Evolutionary conservation across 306 rosid genomes (phyloP).

Genomic region (Hylodesmum podocarpum): DNA sequence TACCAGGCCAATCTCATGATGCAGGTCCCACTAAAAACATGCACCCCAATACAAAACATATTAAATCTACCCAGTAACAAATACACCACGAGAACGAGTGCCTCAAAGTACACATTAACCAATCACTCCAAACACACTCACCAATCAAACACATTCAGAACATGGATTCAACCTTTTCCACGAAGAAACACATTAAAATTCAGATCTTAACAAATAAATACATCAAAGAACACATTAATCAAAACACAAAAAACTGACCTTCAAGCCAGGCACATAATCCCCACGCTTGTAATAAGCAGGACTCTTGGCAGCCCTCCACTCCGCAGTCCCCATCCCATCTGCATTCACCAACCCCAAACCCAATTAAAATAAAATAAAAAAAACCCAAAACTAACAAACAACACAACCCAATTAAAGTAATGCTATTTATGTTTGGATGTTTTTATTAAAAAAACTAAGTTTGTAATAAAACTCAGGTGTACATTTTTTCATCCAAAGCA

Average conservation of each 20-base stretch:
- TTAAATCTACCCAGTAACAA: not conserved
- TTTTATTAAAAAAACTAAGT: too few species aligned
- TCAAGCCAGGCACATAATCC: constrained; percentile 92
- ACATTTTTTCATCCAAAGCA: too few species aligned
- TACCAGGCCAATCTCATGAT: not conserved
- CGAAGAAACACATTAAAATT: too few species aligned
- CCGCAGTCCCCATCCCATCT: constrained; percentile 99
- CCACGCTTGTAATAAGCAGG: constrained; percentile 94
- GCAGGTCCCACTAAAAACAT: not conserved
- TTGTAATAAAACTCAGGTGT: too few species aligned
- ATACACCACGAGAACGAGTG: not conserved
- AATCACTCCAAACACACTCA: too few species aligned
- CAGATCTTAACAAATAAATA: too few species aligned
- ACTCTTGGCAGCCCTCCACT: constrained; percentile 93
- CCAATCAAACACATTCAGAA: too few species aligned
- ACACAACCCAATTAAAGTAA: too few species aligned
- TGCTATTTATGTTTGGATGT: too few species aligned
- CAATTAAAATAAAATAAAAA: not conserved
- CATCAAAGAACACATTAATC: constrained; percentile 10
- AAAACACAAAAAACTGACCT: constrained; percentile 44
- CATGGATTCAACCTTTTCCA: too few species aligned
- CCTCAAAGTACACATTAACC: not conserved
- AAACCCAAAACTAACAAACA: not conserved
- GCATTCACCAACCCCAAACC: constrained; percentile 22
- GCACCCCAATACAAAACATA: not conserved